Conservation (phyloP, 495 filamentous ascomycete species). For the Choiromyces venosus region DNA sequence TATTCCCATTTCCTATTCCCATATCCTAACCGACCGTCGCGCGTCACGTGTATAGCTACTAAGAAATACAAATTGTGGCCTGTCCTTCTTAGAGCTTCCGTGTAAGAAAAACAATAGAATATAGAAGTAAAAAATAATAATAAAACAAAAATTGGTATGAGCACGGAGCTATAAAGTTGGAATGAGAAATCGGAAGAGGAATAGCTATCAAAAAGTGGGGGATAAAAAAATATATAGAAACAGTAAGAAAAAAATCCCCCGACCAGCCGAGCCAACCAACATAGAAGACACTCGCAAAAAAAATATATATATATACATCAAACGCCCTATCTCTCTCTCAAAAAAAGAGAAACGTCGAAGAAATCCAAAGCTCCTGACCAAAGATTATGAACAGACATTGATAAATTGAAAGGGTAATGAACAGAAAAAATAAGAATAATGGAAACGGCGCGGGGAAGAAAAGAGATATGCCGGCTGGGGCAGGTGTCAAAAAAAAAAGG, state of each 20-base stretch:
- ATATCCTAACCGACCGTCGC: constrained; percentile 31
- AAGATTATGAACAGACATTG: constrained; percentile 18
- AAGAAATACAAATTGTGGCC: constrained; percentile 31
- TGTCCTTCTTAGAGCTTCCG: constrained; percentile 24
- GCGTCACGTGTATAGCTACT: constrained; percentile 31
- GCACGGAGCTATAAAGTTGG: neutral
- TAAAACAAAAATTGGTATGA: neutral
- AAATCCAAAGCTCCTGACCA: constrained; percentile 25
- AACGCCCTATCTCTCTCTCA: constrained; percentile 27
- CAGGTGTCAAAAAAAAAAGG: constrained; percentile 10
- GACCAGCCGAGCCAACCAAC: constrained; percentile 19
- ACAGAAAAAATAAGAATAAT: constrained; percentile 12
- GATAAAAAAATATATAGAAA: constrained; percentile 22
- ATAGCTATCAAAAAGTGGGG: constrained; percentile 19
- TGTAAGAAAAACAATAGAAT: constrained; percentile 22
- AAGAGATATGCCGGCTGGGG: neutral
- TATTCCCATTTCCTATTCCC: constrained; percentile 22
- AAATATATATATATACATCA: constrained; percentile 30
- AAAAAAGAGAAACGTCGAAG: constrained; percentile 24
- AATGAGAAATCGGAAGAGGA: constrained; percentile 6
- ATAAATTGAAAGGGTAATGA: constrained; percentile 24
- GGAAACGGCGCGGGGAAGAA: constrained; percentile 12
- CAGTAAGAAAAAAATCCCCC: constrained; percentile 20
- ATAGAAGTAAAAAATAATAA: constrained; percentile 7
- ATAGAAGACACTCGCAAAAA: neutral